Evolutionary conservation across 2,329 filamentous ascomycete genomes (phyloP).

Genomic region (Zymoseptoria tritici): DNA sequence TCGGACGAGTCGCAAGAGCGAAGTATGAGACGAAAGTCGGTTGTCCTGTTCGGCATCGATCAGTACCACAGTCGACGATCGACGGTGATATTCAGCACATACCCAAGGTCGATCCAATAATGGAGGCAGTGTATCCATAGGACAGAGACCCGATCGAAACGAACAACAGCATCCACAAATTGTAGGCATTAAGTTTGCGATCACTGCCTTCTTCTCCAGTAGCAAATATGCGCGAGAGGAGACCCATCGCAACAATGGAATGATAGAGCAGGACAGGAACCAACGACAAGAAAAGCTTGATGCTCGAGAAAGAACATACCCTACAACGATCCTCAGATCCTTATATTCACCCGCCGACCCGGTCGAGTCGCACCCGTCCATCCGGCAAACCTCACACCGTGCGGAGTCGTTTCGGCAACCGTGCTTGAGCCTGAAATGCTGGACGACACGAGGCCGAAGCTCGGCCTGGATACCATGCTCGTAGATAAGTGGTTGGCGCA

Average conservation of each 20-base stretch:
- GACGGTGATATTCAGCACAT: neutral
- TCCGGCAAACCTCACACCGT: neutral
- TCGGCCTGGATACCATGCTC: neutral
- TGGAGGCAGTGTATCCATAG: constrained; percentile 14
- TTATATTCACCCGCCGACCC: neutral
- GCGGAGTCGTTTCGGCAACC: neutral
- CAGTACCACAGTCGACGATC: neutral
- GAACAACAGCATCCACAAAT: constrained; percentile 14
- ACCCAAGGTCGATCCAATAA: constrained; percentile 16
- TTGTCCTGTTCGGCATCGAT: constrained; percentile 6
- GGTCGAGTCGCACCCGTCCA: neutral
- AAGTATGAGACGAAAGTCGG: constrained; percentile 19
- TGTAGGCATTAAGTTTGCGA: constrained; percentile 10
- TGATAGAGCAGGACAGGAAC: neutral
- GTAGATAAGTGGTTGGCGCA: neutral
- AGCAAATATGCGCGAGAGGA: neutral
- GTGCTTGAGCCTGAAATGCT: neutral
- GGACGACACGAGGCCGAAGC: neutral
- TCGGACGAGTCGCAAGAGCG: constrained; percentile 15
- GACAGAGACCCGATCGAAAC: constrained; percentile 12
- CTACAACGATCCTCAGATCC: neutral
- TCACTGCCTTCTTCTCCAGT: constrained; percentile 1
- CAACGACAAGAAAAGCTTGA: neutral
- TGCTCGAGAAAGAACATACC: neutral
- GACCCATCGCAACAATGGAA: neutral